Evolutionary conservation across 805 yeast species (phyloP), one percentile per base, ranked within the genome.

Genomic region (Danielozyma ontarioensis): DNA sequence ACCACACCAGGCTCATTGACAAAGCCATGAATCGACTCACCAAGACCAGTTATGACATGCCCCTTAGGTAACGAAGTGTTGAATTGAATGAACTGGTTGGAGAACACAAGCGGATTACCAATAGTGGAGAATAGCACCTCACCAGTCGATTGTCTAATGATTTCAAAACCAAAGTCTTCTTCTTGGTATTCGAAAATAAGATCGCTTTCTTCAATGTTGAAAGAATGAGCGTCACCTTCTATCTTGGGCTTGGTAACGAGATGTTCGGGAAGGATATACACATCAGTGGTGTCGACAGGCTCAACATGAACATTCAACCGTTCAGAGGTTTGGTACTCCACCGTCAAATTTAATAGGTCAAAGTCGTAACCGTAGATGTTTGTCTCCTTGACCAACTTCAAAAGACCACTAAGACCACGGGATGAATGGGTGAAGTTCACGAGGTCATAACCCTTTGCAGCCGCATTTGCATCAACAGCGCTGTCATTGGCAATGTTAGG

Each of bases 41-140:
- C 63, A n/a, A 57, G 42, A 3, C 63, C 63, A 15, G 51, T 40
- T 14, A 57, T 38, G 7, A 43, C 41, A 31, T 57, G 59, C 11
- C 45, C 48, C 22, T 31, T 12, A 3, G 59, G 61, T 31, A 57
- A 42, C 4, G 48, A 29, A 12, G 62, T 52, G 37, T 50, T 51
- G 36, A 57, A 47, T 31, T 57, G 60, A 13, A 57, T 32, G 30
- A 53, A 57, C 35, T 57, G 61, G 35, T 57, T 54, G 11, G 59
- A 53, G 34, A 49, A 57, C 13, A 57, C 58, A 19, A 57, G 37
- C 8, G 56, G 51, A 29, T 50, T 51, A 3, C 52, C 57, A n/a
- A 35, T 35, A 11, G 62, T 57, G 28, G 57, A 50, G 29, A 56
- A 57, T 25, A 57, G 31, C 4, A 41, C 32, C 19, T 57, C 61